phyloP scores from a whole-genome alignment of 805 yeast species.

The Debaryomyces maramus region DNA sequence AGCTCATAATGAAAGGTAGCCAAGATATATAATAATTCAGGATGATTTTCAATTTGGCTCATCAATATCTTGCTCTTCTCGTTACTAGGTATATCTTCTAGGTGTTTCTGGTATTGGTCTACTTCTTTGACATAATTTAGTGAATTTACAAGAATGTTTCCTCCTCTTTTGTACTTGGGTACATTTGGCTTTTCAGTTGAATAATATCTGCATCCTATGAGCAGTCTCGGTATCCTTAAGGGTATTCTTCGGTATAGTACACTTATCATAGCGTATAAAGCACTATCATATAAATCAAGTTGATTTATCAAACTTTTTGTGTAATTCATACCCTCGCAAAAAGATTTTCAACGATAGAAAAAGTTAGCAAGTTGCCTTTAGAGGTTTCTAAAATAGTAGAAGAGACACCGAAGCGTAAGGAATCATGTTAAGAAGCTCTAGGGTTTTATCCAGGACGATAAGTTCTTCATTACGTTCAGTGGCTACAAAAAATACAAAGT shows the following conservation, averaged over 20 bases:
- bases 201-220: too few species aligned
- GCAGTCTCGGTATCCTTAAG: background rate
- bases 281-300: too few species aligned
- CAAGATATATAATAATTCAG: conserved; percentile 32
- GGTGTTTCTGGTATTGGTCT: conserved; percentile 22
- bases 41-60: conserved; percentile 18
- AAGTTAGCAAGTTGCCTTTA: background rate
- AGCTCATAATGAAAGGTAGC: conserved; percentile 35
- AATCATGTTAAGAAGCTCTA: conserved; percentile 10
- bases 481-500: background rate
- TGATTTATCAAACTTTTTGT: background rate
- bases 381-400: background rate
- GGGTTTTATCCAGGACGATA: conserved; percentile 5
- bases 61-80: conserved; percentile 26
- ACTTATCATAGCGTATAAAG: too few species aligned
- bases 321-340: conserved; percentile 1
- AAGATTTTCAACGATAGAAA: background rate
- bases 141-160: conserved; percentile 17
- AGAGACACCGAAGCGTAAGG: background rate
- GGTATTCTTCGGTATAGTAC: background rate
- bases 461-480: conserved; percentile 1
- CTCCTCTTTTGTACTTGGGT: conserved; percentile 1
- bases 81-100: conserved; percentile 20
- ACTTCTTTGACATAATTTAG: conserved; percentile 30
- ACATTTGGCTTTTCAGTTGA: background rate